phyloP scores from a whole-genome alignment of 2,329 filamentous ascomycete genomes.

The Cylindrodendrum hubeiense region DNA sequence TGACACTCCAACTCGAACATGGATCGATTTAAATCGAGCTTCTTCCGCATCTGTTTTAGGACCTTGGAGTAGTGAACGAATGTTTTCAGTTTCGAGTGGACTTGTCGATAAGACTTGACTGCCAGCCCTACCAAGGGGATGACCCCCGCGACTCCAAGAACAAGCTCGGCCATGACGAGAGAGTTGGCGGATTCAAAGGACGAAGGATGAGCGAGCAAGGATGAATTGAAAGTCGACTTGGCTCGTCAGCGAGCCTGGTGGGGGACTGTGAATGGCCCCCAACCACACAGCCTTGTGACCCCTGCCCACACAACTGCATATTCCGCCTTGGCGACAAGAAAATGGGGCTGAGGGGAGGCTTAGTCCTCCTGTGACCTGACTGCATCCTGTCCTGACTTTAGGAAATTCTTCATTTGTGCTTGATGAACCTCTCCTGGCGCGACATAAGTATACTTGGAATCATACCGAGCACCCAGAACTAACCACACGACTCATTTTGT shows the following conservation, averaged over 20 bases:
- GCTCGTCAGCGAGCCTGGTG: background rate
- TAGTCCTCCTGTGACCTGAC: background rate
- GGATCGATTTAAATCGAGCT: background rate
- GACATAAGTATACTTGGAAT: no score
- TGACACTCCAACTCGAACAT: slow-evolving; percentile 18
- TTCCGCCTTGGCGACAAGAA: background rate
- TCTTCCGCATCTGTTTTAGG: background rate
- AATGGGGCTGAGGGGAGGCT: background rate
- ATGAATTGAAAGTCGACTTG: background rate
- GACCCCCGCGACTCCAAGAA: background rate
- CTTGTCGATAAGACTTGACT: background rate
- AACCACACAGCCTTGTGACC: background rate
- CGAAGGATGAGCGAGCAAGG: background rate
- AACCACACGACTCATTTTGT: no score
- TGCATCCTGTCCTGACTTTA: background rate
- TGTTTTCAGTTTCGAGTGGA: background rate
- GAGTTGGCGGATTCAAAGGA: background rate
- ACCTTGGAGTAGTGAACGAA: background rate
- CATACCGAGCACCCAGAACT: no score
- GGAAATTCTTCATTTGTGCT: background rate
- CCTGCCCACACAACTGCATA: no score
- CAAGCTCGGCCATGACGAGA: background rate
- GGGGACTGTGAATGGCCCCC: background rate
- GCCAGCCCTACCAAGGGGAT: background rate
- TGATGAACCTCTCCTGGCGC: no score